These are phyloP conservation scores for Penicillium bovifimosum DNA, from an alignment of 495 filamentous ascomycete species.

Conservation along the genomic window DNA sequence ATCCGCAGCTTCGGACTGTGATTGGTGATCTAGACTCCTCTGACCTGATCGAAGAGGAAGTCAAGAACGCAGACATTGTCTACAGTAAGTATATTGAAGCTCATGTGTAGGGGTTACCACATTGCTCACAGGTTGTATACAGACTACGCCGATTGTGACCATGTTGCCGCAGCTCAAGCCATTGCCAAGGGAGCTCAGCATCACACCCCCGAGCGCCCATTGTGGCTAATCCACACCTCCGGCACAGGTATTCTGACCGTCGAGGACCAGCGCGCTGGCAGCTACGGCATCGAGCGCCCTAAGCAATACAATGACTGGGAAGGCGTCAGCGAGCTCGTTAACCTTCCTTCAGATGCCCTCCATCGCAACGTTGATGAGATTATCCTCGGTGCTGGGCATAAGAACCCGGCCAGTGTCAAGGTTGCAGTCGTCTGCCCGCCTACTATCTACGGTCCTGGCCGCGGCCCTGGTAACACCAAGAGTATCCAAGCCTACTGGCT, in stretches of 20 bases:
- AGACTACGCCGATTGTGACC: slow-evolving; percentile 53
- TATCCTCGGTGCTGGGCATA: slow-evolving; percentile 41
- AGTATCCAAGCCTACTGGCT: slow-evolving; percentile 62
- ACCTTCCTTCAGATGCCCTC: slow-evolving; percentile 48
- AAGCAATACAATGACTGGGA: slow-evolving; percentile 60
- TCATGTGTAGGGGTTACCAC: not conserved
- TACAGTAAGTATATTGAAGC: slow-evolving; percentile 36
- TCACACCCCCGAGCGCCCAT: slow-evolving; percentile 37
- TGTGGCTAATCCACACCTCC: slow-evolving; percentile 59
- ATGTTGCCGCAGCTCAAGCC: slow-evolving; percentile 44
- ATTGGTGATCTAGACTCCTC: slow-evolving; percentile 48
- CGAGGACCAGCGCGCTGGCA: slow-evolving; percentile 43
- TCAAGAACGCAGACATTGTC: slow-evolving; percentile 53
- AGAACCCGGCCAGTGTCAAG: slow-evolving; percentile 45
- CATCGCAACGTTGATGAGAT: slow-evolving; percentile 61
- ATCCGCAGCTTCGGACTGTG: slow-evolving; percentile 48
- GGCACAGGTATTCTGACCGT: slow-evolving; percentile 56
- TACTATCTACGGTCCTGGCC: slow-evolving; percentile 70
- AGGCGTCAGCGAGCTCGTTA: slow-evolving; percentile 50
- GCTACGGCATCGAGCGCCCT: slow-evolving; percentile 47
- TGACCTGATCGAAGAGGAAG: slow-evolving; percentile 46
- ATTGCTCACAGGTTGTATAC: slow-evolving; percentile 2
- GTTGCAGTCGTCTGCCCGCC: slow-evolving; percentile 75
- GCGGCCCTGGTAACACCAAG: slow-evolving; percentile 63
- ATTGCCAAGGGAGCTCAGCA: slow-evolving; percentile 43